Evolutionary conservation across 169 alveolate species (phyloP), one percentile per base, ranked within the genome.

Genomic region (Eimeria tenella): DNA sequence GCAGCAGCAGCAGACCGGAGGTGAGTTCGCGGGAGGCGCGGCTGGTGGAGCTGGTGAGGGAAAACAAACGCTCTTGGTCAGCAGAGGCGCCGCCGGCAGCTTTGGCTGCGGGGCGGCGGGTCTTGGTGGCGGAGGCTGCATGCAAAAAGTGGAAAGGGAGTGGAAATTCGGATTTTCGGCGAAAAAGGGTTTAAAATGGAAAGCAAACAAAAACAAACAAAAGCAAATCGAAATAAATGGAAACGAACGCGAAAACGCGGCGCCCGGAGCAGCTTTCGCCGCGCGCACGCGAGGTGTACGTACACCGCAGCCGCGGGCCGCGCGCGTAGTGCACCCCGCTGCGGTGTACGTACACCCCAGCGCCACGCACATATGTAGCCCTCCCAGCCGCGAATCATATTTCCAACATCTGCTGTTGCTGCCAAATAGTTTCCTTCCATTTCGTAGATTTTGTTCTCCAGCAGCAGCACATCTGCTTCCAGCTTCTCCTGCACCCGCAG

Each of bases 341-440:
- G 31, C 79, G 21, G 79, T 68, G 79, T 68, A 21, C 42, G 42
- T 17, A 21, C 15, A 8, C 19, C 62, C 11, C 42, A 11, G 1
- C n/a, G n/a, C n/a, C n/a, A 19, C 91, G 19, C 42, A 83, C 91
- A 58, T 5, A 94, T 49, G 82, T 95, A 95, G 50, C 96, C 96
- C 81, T 95, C 96, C 96, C 96, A 95, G 17, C 96, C 96, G 62
- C 89, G 86, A 19, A 95, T 73, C 96, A 95, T 95, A 83, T 95
- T 95, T 50, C 96, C 96, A 42, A 95, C 90, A 53, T 95, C 96
- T 19, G 96, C 94, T 9, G 96, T 93, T 9, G 93, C 96, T 19
- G 92, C 86, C 81, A 95, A 75, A 77, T 95, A 95, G 56, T 94
- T 87, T 23, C 94, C 93, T 63, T 95, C 97, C 96, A 95, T 93